Conservation (phyloP, 2,329 filamentous ascomycete genomes). For the Xylaria digitata region DNA sequence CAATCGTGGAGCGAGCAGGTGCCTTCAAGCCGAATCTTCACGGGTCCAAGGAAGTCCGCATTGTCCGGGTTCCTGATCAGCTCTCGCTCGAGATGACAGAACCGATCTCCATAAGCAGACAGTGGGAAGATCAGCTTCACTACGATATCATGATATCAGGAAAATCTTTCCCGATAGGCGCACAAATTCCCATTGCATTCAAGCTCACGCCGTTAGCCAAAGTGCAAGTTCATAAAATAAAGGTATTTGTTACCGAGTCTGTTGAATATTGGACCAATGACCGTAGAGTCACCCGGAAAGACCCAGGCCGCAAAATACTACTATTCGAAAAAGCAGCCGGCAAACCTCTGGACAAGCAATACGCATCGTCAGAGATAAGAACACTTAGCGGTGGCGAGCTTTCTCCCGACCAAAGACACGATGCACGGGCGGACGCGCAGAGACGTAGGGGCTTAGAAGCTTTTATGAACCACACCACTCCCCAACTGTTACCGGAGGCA, state of each 20-base stretch:
- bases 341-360: constrained; percentile 77
- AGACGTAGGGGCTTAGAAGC: constrained; percentile 67
- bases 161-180: constrained; percentile 91
- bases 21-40: constrained; percentile 90
- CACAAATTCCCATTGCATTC: constrained; percentile 91
- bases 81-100: constrained; percentile 90
- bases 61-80: constrained; percentile 88
- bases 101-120: constrained; percentile 90
- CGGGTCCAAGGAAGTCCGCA: constrained; percentile 81
- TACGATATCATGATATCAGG: constrained; percentile 97
- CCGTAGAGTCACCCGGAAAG: constrained; percentile 84
- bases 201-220: constrained; percentile 93
- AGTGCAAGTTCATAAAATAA: constrained; percentile 91
- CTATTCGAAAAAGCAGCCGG: constrained; percentile 91
- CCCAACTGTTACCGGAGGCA: constrained; percentile 61
- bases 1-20: constrained; percentile 84
- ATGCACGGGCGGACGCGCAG: constrained; percentile 61
- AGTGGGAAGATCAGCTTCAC: constrained; percentile 94
- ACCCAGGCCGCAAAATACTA: constrained; percentile 84
- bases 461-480: constrained; percentile 53
- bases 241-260: constrained; percentile 90
- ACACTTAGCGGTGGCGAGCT: constrained; percentile 85
- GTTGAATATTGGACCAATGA: constrained; percentile 91
- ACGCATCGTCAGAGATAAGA: constrained; percentile 78
- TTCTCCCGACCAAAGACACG: constrained; percentile 59